These are phyloP conservation scores for Echinosophora koreensis DNA, from an alignment of 306 rosid genomes.

Conservation along the genomic window DNA sequence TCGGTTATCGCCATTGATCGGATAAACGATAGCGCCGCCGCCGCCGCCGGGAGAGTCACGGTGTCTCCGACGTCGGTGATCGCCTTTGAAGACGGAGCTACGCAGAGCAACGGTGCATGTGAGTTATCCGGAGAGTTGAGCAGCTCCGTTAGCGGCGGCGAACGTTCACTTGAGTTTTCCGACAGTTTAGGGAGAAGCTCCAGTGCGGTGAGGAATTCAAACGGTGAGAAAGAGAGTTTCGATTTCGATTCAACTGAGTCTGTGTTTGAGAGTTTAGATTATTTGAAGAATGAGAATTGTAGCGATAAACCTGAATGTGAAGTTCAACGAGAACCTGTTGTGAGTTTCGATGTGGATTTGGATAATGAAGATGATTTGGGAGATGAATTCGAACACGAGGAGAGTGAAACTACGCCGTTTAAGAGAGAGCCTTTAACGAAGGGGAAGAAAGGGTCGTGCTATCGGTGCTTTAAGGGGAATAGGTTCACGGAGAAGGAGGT, in stretches of 20 bases:
- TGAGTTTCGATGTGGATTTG: constrained; percentile 58
- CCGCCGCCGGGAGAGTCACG: constrained; percentile 58
- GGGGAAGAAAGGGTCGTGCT: constrained; percentile 86
- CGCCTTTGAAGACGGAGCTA: constrained; percentile 68
- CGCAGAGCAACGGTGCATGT: constrained; percentile 52
- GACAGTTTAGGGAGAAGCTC: constrained; percentile 58
- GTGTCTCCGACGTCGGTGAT: constrained; percentile 85
- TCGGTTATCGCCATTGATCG: constrained; percentile 71
- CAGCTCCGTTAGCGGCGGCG: constrained; percentile 63
- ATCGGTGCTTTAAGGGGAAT: constrained; percentile 85
- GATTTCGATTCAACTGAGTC: constrained; percentile 80
- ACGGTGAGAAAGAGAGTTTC: constrained; percentile 67
- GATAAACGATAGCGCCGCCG: too few species aligned
- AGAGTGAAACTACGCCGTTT: constrained; percentile 52
- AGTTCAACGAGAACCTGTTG: constrained; percentile 53
- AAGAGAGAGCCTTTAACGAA: constrained; percentile 62
- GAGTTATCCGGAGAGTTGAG: constrained; percentile 72
- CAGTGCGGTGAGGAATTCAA: constrained; percentile 56
- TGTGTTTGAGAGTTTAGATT: constrained; percentile 67
- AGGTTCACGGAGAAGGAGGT: constrained; percentile 90
- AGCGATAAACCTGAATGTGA: constrained; percentile 49
- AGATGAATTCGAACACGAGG: constrained; percentile 58
- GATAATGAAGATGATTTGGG: constrained; percentile 61
- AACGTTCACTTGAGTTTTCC: constrained; percentile 63
- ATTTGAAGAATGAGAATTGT: constrained; percentile 56